These are phyloP conservation scores for Ogataea zsoltii DNA, from an alignment of 805 yeast genomes.

Conservation along the genomic window DNA sequence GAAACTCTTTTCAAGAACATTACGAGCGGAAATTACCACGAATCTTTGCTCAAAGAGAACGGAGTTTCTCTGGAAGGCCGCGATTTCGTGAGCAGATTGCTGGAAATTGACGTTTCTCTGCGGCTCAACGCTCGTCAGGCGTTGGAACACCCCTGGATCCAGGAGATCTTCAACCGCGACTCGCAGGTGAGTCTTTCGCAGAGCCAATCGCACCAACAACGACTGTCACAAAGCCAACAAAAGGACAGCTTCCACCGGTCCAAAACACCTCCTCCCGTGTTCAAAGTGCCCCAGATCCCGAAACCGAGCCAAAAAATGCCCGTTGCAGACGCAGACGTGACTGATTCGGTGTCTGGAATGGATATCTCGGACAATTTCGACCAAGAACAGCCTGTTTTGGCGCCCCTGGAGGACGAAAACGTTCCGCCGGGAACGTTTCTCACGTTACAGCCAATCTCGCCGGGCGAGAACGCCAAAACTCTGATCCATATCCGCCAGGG, in stretches of 20 bases:
- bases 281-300: slow-evolving; percentile 27
- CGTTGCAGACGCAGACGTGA: slow-evolving; percentile 13
- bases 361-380: slow-evolving; percentile 5
- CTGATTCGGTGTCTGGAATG: slow-evolving; percentile 8
- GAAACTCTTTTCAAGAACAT: slow-evolving; percentile 80
- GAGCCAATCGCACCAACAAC: slow-evolving; percentile 66
- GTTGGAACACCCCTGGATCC: slow-evolving; percentile 80
- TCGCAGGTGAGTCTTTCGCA: slow-evolving; percentile 62
- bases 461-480: slow-evolving; percentile 5
- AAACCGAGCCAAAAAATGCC: slow-evolving; percentile 24
- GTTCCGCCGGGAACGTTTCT: slow-evolving; percentile 63
- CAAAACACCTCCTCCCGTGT: slow-evolving; percentile 9
- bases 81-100: slow-evolving; percentile 66
- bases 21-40: slow-evolving; percentile 75
- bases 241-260: slow-evolving; percentile 2
- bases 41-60: slow-evolving; percentile 61
- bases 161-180: slow-evolving; percentile 28
- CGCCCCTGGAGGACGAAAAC: slow-evolving; percentile 7
- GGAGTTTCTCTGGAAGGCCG: slow-evolving; percentile 68
- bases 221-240: slow-evolving; percentile 30
- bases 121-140: slow-evolving; percentile 80
- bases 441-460: slow-evolving; percentile 52
- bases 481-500: slow-evolving; percentile 64
- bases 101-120: slow-evolving; percentile 73
- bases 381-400: background rate